Conservation (phyloP, 2,329 filamentous ascomycete genomes). For the Lanzia echinophila region DNA sequence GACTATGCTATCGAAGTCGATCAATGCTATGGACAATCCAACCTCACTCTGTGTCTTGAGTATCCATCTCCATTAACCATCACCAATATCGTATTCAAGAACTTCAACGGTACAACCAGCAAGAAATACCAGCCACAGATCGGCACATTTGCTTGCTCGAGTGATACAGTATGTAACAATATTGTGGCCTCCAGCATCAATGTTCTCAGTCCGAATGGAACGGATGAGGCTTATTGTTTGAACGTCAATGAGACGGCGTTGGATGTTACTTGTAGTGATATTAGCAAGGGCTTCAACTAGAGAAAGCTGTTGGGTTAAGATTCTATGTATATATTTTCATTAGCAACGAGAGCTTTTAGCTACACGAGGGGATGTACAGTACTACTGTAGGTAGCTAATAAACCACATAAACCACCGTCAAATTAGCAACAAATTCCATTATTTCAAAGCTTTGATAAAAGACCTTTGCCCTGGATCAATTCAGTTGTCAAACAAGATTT, state of each 20-base stretch:
- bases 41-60: constrained; percentile 53
- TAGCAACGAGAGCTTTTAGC: no score
- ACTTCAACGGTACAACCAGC: constrained; percentile 49
- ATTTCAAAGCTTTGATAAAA: no score
- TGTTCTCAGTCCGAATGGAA: constrained; percentile 42
- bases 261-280: constrained; percentile 32
- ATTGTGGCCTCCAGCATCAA: constrained; percentile 42
- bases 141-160: constrained; percentile 43
- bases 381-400: no score
- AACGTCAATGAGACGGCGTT: constrained; percentile 35
- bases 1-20: constrained; percentile 59
- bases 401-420: no score
- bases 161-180: constrained; percentile 39
- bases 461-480: no score
- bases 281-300: constrained; percentile 26
- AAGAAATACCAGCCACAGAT: constrained; percentile 38
- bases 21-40: constrained; percentile 60
- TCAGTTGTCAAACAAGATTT: no score
- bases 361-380: no score
- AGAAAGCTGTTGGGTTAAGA: neutral
- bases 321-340: no score
- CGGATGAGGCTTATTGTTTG: constrained; percentile 37
- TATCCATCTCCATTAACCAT: constrained; percentile 51
- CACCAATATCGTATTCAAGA: constrained; percentile 47
- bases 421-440: no score